Conservation (phyloP, 1,284 basidiomycete species). For the Ceratobasidium theobromae region DNA sequence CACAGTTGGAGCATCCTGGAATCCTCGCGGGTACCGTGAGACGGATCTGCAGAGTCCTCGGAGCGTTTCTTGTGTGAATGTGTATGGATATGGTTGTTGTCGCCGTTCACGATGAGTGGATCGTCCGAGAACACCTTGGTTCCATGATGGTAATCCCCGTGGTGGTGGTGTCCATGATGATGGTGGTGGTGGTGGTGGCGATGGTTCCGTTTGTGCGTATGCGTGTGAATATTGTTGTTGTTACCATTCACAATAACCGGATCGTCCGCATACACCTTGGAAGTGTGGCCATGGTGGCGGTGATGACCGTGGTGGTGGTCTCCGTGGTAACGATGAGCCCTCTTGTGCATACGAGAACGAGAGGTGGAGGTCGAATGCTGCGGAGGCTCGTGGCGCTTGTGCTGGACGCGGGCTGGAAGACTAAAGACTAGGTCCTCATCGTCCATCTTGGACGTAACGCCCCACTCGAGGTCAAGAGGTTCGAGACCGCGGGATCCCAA, state of each 20-base stretch:
- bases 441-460: too few species aligned
- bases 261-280: constrained; percentile 15
- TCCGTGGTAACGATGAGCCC: too few species aligned
- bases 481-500: not conserved
- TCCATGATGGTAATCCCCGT: constrained; percentile 1
- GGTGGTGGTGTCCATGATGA: not conserved
- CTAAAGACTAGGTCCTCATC: too few species aligned
- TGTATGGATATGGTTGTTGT: constrained; percentile 6
- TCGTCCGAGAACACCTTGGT: constrained; percentile 17
- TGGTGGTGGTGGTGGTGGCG: not conserved
- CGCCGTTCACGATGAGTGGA: constrained; percentile 12
- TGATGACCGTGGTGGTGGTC: not conserved
- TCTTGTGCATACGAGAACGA: not conserved
- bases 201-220: constrained; percentile 8
- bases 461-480: not conserved
- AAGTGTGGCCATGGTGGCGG: not conserved
- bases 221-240: constrained; percentile 15
- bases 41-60: not conserved
- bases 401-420: not conserved
- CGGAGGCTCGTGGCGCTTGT: not conserved
- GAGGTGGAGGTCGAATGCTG: too few species aligned
- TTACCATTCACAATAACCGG: constrained; percentile 8
- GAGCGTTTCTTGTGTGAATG: constrained; percentile 5
- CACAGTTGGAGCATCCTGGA: not conserved
- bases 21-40: too few species aligned